These are phyloP conservation scores for Lodderomyces metapsilosis DNA, from an alignment of 1,139 yeast species.

Conservation along the genomic window DNA sequence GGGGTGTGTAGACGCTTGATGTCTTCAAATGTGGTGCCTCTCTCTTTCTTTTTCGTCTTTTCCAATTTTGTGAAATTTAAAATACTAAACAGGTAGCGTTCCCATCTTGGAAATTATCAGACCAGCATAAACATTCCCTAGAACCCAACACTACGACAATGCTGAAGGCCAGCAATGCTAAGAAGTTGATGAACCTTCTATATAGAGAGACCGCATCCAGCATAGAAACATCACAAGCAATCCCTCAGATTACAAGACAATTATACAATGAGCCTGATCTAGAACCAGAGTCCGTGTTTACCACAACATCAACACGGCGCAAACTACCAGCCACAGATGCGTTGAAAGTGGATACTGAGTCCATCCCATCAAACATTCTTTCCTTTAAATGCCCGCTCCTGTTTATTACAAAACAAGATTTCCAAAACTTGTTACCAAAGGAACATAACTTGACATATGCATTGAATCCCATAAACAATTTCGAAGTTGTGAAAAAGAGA, in stretches of 20 bases:
- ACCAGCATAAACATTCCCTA: too few species aligned
- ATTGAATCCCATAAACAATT: conserved; percentile 10
- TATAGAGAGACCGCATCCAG: conserved; percentile 31
- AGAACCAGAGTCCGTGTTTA: too few species aligned
- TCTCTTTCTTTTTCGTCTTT: too few species aligned
- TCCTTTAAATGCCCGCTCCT: conserved; percentile 36
- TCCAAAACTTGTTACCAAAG: conserved; percentile 35
- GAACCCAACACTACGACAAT: too few species aligned
- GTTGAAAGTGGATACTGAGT: background rate
- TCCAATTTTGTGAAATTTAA: too few species aligned
- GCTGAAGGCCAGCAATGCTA: conserved; percentile 24
- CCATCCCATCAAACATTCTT: conserved; percentile 28
- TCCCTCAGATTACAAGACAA: background rate
- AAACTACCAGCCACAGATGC: conserved; percentile 11
- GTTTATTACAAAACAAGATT: conserved; percentile 37
- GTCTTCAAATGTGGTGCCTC: too few species aligned
- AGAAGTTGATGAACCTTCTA: conserved; percentile 31
- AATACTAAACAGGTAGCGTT: too few species aligned
- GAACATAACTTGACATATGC: conserved; percentile 29
- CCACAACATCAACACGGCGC: background rate
- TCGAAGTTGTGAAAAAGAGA: conserved; percentile 46
- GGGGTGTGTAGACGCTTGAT: too few species aligned
- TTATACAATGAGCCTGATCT: background rate
- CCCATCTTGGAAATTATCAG: too few species aligned
- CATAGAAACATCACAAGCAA: conserved; percentile 15